Conservation (phyloP, 257 asterid species). For the Solanum virginianum region DNA sequence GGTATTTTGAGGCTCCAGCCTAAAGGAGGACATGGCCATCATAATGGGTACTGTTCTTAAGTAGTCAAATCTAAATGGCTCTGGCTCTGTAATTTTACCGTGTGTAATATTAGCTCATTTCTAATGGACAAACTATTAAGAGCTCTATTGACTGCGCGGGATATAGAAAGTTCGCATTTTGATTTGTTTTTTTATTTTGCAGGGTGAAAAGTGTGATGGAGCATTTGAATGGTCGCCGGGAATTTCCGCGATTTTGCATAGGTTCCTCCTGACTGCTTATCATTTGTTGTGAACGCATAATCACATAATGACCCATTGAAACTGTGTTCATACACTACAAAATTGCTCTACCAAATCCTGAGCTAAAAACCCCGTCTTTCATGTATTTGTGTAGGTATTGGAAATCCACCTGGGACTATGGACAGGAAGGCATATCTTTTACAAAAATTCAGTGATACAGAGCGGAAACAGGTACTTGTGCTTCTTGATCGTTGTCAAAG, state of each 20-base stretch:
- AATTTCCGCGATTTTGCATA: slow-evolving; percentile 86
- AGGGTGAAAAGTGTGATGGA: slow-evolving; percentile 89
- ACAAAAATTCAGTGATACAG: slow-evolving; percentile 74
- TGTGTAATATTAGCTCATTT: not conserved
- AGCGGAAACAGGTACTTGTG: slow-evolving; percentile 54
- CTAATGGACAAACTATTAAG: not conserved
- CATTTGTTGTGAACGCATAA: not conserved
- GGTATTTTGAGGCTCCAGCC: slow-evolving; percentile 93
- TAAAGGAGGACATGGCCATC: slow-evolving; percentile 96
- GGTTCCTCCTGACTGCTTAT: slow-evolving; percentile 24
- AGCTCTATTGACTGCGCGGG: not conserved
- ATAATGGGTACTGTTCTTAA: slow-evolving; percentile 63
- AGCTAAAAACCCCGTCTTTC: not conserved
- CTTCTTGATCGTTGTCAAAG: not conserved
- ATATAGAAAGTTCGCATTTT: not conserved
- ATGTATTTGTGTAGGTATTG: slow-evolving; percentile 42
- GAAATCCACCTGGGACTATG: slow-evolving; percentile 93
- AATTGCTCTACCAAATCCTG: not conserved
- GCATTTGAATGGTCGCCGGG: slow-evolving; percentile 79
- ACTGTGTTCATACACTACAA: not conserved
- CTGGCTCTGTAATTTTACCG: not conserved
- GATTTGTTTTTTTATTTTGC: slow-evolving; percentile 6
- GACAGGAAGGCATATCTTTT: slow-evolving; percentile 91
- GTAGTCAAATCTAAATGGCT: not conserved
- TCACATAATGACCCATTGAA: not conserved